Percentiles rank a stretch among this genome's conserved stretches.
Conservation (phyloP, 768 basidiomycete genomes). For the Lentinula sp. region DNA sequence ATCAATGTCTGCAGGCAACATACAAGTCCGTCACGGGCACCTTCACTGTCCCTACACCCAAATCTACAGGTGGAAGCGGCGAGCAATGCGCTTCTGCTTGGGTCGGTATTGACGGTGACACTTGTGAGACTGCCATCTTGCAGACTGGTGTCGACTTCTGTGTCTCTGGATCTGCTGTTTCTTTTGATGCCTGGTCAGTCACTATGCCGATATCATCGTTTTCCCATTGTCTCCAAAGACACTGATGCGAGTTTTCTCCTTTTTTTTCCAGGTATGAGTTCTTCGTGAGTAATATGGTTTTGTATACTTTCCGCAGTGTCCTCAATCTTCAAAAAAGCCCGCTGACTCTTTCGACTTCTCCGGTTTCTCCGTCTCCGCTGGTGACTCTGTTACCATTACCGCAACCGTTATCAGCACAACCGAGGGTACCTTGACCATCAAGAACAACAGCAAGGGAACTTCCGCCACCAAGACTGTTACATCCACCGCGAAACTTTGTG, state of each 20-base stretch:
- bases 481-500: neutral
- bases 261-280: neutral
- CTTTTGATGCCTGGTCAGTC: constrained; percentile 3
- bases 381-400: constrained; percentile 4
- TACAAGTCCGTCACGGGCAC: constrained; percentile 7
- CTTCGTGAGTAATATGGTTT: neutral
- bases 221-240: neutral
- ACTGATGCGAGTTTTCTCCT: neutral
- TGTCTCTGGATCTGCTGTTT: neutral
- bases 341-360: constrained; percentile 5
- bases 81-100: constrained; percentile 7
- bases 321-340: neutral
- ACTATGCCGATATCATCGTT: neutral
- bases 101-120: constrained; percentile 11
- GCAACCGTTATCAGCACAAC: constrained; percentile 1
- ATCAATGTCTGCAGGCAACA: neutral
- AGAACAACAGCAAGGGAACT: constrained; percentile 7
- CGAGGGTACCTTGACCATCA: constrained; percentile 3
- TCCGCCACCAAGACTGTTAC: neutral
- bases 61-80: constrained; percentile 1
- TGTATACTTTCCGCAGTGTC: neutral
- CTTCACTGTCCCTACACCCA: constrained; percentile 5
- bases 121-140: constrained; percentile 3
- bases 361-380: constrained; percentile 4
- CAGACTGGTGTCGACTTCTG: constrained; percentile 8